Evolutionary conservation across 257 asterid species (phyloP), one percentile per base, ranked within the genome.

Genomic region (Eustoma russellianum): DNA sequence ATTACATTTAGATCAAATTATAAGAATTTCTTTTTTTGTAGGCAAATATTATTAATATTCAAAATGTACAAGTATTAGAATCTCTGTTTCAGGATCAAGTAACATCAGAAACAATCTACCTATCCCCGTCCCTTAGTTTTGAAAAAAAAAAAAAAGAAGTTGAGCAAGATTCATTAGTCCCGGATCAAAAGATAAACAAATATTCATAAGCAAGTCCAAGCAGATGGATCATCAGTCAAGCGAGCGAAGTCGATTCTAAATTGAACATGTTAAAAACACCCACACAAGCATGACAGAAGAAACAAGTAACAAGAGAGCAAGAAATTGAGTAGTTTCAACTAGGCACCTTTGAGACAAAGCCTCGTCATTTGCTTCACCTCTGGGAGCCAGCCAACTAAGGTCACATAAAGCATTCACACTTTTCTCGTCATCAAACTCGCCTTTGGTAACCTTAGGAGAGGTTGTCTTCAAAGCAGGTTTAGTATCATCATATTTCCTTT

Each of bases 261-360:
- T 18, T 38, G 34, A 7, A 13, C 41, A 12, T 13, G 41, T 13
- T 24, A 38, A 51, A 38, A 28, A 30, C 9, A 12, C 17, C 4
- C 3, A 30, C 7, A 35, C 3, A 41, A 51, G 13, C 15, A 24
- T 40, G 24, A 12, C 18, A 41, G 44, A 50, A 11, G 12, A 38
- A 38, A 38, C 43, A 38, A 38, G 9, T 33, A 18, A 33, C 2
- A 17, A 11, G 43, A 46, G 34, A 13, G 17, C 68, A 48, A 19
- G 17, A 55, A 24, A 33, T 13, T 41, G 11, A 16, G 13, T 44
- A 46, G 49, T 67, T 40, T 43, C 1, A 17, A 13, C 57, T 55
- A 66, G 65, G 66, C 76, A 91, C 98, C 83, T 80, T 63, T 72
- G 84, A 72, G 69, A 84, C 69, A 86, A 79, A 70, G 84, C 96